phyloP scores from a whole-genome alignment of 2,329 filamentous ascomycete species.

The Pezicula carpinea region DNA sequence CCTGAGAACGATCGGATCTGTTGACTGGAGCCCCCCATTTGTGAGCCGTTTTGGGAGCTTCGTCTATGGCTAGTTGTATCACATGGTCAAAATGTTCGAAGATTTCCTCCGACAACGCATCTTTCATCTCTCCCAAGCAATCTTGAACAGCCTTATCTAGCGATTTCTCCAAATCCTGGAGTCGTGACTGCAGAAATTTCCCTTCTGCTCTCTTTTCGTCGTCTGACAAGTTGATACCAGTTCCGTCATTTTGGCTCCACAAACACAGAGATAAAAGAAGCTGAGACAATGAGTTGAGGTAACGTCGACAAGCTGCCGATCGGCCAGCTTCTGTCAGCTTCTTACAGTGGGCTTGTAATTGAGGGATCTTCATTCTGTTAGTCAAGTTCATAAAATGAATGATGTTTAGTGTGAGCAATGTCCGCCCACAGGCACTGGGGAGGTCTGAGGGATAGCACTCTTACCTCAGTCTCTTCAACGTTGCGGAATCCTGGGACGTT shows the following conservation, averaged over 20 bases:
- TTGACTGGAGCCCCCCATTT: conserved; percentile 21
- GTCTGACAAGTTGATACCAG: conserved; percentile 34
- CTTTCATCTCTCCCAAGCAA: conserved; percentile 34
- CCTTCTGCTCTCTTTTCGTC: conserved; percentile 34
- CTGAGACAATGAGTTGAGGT: conserved; percentile 46
- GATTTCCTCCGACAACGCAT: conserved; percentile 39
- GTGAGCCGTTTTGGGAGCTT: conserved; percentile 19
- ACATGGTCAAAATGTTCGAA: conserved; percentile 38
- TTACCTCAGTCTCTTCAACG: conserved; percentile 47
- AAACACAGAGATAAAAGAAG: conserved; percentile 48
- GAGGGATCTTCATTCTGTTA: conserved; percentile 37
- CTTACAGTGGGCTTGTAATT: conserved; percentile 53
- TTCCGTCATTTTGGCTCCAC: conserved; percentile 42
- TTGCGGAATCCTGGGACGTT: conserved; percentile 46
- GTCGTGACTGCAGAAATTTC: conserved; percentile 31
- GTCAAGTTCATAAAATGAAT: conserved; percentile 4
- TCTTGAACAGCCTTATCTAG: conserved; percentile 36
- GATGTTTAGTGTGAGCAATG: no score
- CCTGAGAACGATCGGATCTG: conserved; percentile 30
- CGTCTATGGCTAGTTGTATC: conserved; percentile 33
- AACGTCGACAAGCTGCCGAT: conserved; percentile 38
- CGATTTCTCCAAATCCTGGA: conserved; percentile 35
- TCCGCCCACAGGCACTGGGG: no score
- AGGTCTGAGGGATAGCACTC: no score
- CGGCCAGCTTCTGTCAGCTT: conserved; percentile 49